phyloP scores from a whole-genome alignment of 2,329 filamentous ascomycete species.

The Colletotrichum echinochloae region DNA sequence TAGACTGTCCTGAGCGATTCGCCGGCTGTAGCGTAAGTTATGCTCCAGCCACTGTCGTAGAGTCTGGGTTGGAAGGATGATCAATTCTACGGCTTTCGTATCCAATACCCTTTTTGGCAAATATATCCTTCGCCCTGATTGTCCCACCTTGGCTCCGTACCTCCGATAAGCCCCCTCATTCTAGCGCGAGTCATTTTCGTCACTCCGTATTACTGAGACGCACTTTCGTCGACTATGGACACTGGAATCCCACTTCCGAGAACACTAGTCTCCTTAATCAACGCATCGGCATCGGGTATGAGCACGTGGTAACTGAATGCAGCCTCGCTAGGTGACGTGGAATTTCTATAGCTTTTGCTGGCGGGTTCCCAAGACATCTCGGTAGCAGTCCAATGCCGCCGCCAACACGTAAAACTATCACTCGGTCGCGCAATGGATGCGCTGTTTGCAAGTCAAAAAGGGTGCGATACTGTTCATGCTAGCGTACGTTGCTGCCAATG shows the following conservation, averaged over 20 bases:
- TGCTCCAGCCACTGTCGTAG: background rate
- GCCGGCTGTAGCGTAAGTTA: background rate
- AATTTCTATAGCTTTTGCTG: background rate
- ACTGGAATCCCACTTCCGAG: background rate
- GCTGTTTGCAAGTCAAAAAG: slow-evolving; percentile 31
- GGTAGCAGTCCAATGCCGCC: background rate
- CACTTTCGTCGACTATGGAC: background rate
- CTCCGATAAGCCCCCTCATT: slow-evolving; percentile 20
- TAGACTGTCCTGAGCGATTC: background rate
- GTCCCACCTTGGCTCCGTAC: background rate
- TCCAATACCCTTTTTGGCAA: slow-evolving; percentile 18
- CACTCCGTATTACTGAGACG: background rate
- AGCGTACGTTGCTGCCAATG: no score
- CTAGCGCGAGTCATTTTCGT: slow-evolving; percentile 20
- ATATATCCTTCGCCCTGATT: slow-evolving; percentile 10
- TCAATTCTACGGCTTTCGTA: background rate
- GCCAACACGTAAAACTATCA: slow-evolving; percentile 17
- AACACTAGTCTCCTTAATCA: background rate
- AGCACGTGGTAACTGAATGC: background rate
- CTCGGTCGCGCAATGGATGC: slow-evolving; percentile 27
- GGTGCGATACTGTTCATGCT: background rate
- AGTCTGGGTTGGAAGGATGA: background rate
- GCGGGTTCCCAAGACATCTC: no score
- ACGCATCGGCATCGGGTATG: background rate
- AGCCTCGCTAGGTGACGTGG: background rate